phyloP scores from a whole-genome alignment of 192 early-diverging fungal species.

The Entomortierella parvispora region DNA sequence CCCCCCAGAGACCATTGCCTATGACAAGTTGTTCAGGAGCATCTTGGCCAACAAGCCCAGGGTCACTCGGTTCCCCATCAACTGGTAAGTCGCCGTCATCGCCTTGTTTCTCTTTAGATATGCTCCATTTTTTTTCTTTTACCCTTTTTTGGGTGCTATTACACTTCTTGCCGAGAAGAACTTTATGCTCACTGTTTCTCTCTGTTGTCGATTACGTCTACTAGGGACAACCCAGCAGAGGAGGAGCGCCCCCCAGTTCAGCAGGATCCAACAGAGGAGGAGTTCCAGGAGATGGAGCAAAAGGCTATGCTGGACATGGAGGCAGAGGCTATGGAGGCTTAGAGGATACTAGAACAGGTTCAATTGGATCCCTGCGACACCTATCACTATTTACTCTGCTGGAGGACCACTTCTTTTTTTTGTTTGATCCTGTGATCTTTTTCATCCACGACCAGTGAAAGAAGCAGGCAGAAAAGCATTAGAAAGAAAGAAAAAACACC shows the following conservation, averaged over 20 bases:
- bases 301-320: conserved; percentile 37
- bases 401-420: no score
- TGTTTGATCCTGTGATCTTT: no score
- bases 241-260: conserved; percentile 49
- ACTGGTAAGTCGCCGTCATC: conserved; percentile 55
- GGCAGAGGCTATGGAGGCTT: conserved; percentile 46
- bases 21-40: conserved; percentile 84
- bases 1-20: conserved; percentile 75
- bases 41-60: conserved; percentile 95
- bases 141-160: neutral
- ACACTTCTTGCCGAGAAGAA: neutral
- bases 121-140: conserved; percentile 2
- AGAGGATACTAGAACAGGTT: no score
- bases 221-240: conserved; percentile 47
- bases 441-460: no score
- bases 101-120: neutral
- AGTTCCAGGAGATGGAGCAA: conserved; percentile 37
- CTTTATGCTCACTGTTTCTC: neutral
- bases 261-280: conserved; percentile 48
- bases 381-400: no score
- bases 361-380: no score
- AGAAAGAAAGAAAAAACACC: no score
- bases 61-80: conserved; percentile 88
- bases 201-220: neutral
- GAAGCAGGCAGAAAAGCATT: no score